phyloP scores from a whole-genome alignment of 192 early-diverging fungal species.

The Backusella tarrabulga region DNA sequence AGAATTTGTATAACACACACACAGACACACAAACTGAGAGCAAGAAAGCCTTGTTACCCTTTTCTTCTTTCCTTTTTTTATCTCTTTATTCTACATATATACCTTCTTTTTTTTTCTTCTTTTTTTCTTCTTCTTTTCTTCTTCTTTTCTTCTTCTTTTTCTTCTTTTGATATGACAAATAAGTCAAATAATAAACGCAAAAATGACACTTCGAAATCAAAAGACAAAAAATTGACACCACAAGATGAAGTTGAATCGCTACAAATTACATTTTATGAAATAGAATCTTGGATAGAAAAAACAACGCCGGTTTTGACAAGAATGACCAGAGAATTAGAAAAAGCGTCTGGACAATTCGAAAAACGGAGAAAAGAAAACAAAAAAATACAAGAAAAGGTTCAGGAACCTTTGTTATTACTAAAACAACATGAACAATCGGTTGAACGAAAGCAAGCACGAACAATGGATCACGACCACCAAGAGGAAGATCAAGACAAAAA shows the following conservation, averaged over 20 bases:
- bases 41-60: background rate
- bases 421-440: background rate
- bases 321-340: slow-evolving; percentile 43
- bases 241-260: slow-evolving; percentile 39
- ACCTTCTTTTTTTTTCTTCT: background rate
- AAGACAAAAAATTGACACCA: slow-evolving; percentile 5
- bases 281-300: slow-evolving; percentile 43
- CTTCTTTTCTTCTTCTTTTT: background rate
- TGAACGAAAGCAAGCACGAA: background rate
- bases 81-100: background rate
- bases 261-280: slow-evolving; percentile 45
- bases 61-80: background rate
- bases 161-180: background rate
- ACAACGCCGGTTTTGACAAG: slow-evolving; percentile 32
- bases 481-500: background rate
- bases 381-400: background rate
- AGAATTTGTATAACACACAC: background rate
- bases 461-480: background rate
- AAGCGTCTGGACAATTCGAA: slow-evolving; percentile 34
- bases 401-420: background rate
- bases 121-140: background rate
- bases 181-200: slow-evolving; percentile 3
- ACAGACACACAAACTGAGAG: background rate
- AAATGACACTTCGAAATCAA: background rate
- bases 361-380: slow-evolving; percentile 16